These are phyloP conservation scores for Arthrobotrys sinensis DNA, from an alignment of 2,329 filamentous ascomycete species.

Conservation along the genomic window DNA sequence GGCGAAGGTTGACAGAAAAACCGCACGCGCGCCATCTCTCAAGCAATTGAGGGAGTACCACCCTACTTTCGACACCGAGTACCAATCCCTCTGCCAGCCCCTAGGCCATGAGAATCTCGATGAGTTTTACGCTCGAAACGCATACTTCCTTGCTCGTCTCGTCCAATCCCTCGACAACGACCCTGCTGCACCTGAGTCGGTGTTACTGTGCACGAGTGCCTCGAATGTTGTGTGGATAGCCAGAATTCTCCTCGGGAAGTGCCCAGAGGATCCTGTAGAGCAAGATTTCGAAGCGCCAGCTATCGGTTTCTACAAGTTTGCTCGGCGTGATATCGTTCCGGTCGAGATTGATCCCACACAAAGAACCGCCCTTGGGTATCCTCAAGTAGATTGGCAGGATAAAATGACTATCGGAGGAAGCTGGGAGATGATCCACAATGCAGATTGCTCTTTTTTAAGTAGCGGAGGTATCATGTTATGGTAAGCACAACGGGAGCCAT, in stretches of 20 bases:
- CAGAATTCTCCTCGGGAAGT: neutral
- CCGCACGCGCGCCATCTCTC: constrained; percentile 3
- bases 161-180: constrained; percentile 11
- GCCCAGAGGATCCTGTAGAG: neutral
- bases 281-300: constrained; percentile 22
- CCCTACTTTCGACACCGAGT: constrained; percentile 10
- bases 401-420: constrained; percentile 12
- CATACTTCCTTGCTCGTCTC: constrained; percentile 21
- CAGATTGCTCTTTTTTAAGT: constrained; percentile 27
- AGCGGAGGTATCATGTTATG: constrained; percentile 24
- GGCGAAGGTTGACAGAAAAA: constrained; percentile 21
- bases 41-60: constrained; percentile 10
- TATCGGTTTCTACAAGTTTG: constrained; percentile 23
- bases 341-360: neutral
- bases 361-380: constrained; percentile 13
- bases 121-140: constrained; percentile 20
- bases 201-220: constrained; percentile 24
- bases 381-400: constrained; percentile 15
- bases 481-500: constrained; percentile 1
- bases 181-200: constrained; percentile 13
- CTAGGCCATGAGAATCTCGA: constrained; percentile 25
- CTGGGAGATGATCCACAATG: constrained; percentile 8
- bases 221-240: constrained; percentile 21
- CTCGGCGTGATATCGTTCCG: neutral
- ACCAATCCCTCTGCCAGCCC: constrained; percentile 6